Base-by-base conservation (phyloP, 768 basidiomycete species). In the Strobilomyces confusus region DNA sequence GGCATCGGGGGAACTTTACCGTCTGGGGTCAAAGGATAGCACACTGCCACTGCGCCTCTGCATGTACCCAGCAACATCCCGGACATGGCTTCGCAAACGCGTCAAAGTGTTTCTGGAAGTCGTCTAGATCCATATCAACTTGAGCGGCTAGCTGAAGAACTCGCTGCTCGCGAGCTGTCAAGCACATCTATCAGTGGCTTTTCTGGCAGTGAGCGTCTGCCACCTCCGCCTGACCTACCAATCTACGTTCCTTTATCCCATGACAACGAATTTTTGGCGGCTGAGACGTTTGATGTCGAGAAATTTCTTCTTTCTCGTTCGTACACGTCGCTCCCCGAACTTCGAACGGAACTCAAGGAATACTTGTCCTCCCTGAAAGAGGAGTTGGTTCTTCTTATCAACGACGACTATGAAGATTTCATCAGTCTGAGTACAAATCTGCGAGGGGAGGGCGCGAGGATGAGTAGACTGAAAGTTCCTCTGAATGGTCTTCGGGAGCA, bases 391-490 rank as follows among this genome's bases (percentile, higher is more conserved):
- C 85, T 85, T 63, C 83, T 98, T 63, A 97, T 98, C 68, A 98
- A 99, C 70, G 88, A 93, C 61, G 97, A 98, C 72, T 99, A 98
- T 64, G 94, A 94, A 68, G 94, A 94, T 14, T 99, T 98, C 67
- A 95, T 98, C 63, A 92, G 90, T 61, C 77, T 99, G 29, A 95
- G 95, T 58, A 94, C 95, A 4, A 93, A 98, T 62, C 69, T 98
- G 58, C 80, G 85, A 59, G 92, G 88, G 41, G 95, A 98, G 71
- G 88, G 89, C 3, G 75, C 77, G 36, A 77, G 92, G 58, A 68
- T 95, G 60, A 77, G 79, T 53, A 74, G 79, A 53, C 66, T 99
- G 52, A 83, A 84, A 58, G 69, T 69, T 23, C 95, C 95, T 1
- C 68, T 99, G 48, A 70, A 64, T 9, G 76, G 74, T 20, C 67